A percentile compares a stretch with the other conserved stretches of the same genome.
Conservation (phyloP, 805 yeast genomes). For the Sugiyamaella marilandica region DNA sequence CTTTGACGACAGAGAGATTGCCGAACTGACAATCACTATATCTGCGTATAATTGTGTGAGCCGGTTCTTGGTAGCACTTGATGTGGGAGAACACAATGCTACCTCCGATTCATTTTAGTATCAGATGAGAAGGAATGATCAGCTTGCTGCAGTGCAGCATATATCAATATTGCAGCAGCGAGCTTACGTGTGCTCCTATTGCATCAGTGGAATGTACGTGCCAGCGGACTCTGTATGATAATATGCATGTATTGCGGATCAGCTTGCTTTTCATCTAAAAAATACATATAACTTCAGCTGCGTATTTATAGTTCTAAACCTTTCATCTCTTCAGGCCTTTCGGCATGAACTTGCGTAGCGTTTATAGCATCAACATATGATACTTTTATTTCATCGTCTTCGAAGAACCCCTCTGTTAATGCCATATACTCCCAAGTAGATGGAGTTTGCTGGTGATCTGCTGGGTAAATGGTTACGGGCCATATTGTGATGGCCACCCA, state of each 20-base stretch:
- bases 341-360: not conserved
- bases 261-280: too few relatives aligned
- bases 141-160: too few relatives aligned
- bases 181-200: too few relatives aligned
- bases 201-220: too few relatives aligned
- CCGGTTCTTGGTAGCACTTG: slow-evolving; percentile 9
- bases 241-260: too few relatives aligned
- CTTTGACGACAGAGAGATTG: slow-evolving; percentile 5
- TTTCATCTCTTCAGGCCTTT: not conserved
- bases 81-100: slow-evolving; percentile 7
- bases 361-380: not conserved
- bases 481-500: not conserved
- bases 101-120: not conserved
- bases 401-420: not conserved
- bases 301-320: not conserved
- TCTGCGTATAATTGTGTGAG: slow-evolving; percentile 6
- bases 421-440: not conserved
- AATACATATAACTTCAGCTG: too few relatives aligned
- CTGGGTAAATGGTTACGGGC: not conserved
- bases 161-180: too few relatives aligned
- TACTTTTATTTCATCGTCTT: not conserved
- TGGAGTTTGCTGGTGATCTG: not conserved
- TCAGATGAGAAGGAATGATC: too few relatives aligned
- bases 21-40: slow-evolving; percentile 2
- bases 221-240: too few relatives aligned